Evolutionary conservation across 2,329 filamentous ascomycete species (phyloP).

Genomic region (Epichloe baconii): DNA sequence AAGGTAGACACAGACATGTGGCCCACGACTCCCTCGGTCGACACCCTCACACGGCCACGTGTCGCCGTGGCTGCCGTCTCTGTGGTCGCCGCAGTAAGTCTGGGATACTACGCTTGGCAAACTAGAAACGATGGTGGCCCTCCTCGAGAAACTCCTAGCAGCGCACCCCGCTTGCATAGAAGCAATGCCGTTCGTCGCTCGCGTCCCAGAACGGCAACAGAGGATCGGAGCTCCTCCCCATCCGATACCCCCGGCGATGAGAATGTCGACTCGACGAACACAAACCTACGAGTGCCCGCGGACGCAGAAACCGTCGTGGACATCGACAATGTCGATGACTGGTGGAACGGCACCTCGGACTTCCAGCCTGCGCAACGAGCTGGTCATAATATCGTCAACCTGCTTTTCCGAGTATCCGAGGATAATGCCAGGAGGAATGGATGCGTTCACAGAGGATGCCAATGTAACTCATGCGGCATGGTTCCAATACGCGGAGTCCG

Average conservation of each 20-base stretch:
- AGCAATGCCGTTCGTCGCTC: slow-evolving; percentile 53
- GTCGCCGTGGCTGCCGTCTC: slow-evolving; percentile 43
- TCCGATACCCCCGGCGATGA: slow-evolving; percentile 32
- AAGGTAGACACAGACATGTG: slow-evolving; percentile 27
- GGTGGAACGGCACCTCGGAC: slow-evolving; percentile 34
- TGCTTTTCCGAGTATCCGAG: slow-evolving; percentile 86
- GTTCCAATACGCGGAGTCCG: slow-evolving; percentile 84
- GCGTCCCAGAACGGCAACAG: slow-evolving; percentile 21
- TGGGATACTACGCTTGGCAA: slow-evolving; percentile 46
- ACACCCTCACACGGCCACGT: slow-evolving; percentile 40
- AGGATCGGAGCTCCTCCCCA: slow-evolving; percentile 27
- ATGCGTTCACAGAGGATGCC: slow-evolving; percentile 84
- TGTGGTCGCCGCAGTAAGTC: slow-evolving; percentile 40
- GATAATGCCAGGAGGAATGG: slow-evolving; percentile 80
- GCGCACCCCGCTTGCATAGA: slow-evolving; percentile 38
- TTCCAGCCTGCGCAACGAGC: slow-evolving; percentile 32
- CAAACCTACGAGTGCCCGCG: slow-evolving; percentile 13
- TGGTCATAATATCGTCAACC: slow-evolving; percentile 69
- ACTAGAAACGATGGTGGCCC: slow-evolving; percentile 15
- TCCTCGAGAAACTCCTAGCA: slow-evolving; percentile 13
- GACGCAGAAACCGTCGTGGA: slow-evolving; percentile 28
- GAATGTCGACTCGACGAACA: slow-evolving; percentile 22
- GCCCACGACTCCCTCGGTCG: slow-evolving; percentile 34
- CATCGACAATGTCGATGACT: slow-evolving; percentile 31
- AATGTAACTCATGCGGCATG: slow-evolving; percentile 79